Percentiles rank a stretch among this genome's conserved stretches.
These are phyloP conservation scores for Mycena capillaripes DNA, from an alignment of 768 basidiomycete species.

Conservation along the genomic window DNA sequence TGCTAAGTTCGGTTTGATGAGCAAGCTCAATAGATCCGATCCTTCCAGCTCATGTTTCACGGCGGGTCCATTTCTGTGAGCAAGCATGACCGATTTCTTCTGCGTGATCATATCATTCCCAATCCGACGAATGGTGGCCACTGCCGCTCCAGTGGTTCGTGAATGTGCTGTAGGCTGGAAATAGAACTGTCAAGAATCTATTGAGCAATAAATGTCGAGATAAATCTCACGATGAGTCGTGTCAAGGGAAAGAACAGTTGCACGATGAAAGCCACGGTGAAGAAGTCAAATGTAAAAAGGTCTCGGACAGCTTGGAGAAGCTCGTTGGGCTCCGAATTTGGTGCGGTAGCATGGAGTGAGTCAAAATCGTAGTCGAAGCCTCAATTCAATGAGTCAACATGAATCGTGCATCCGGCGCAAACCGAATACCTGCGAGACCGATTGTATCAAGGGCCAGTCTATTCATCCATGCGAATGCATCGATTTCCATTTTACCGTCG, in stretches of 20 bases:
- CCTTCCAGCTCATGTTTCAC: background rate
- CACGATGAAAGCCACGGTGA: background rate
- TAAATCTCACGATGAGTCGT: background rate
- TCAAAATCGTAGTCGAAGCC: slow-evolving; percentile 19
- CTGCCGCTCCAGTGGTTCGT: background rate
- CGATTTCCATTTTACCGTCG: background rate
- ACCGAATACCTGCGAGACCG: slow-evolving; percentile 5
- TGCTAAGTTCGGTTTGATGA: slow-evolving; percentile 1
- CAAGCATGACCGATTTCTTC: slow-evolving; percentile 6
- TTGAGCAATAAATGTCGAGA: background rate
- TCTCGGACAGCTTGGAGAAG: background rate
- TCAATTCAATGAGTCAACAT: background rate
- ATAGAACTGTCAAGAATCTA: background rate
- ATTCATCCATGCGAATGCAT: slow-evolving; percentile 1
- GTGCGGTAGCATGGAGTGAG: background rate
- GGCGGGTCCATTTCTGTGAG: background rate
- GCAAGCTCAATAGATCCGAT: background rate
- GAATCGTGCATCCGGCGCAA: no score
- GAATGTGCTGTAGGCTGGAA: slow-evolving; percentile 1
- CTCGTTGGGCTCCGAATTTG: background rate
- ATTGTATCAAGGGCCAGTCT: slow-evolving; percentile 9
- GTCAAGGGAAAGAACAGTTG: slow-evolving; percentile 9
- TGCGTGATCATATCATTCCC: slow-evolving; percentile 6
- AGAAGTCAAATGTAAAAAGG: background rate
- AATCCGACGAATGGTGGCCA: slow-evolving; percentile 1